These are phyloP conservation scores for Naganishia friedmannii DNA, from an alignment of 768 basidiomycete genomes.

Conservation along the genomic window DNA sequence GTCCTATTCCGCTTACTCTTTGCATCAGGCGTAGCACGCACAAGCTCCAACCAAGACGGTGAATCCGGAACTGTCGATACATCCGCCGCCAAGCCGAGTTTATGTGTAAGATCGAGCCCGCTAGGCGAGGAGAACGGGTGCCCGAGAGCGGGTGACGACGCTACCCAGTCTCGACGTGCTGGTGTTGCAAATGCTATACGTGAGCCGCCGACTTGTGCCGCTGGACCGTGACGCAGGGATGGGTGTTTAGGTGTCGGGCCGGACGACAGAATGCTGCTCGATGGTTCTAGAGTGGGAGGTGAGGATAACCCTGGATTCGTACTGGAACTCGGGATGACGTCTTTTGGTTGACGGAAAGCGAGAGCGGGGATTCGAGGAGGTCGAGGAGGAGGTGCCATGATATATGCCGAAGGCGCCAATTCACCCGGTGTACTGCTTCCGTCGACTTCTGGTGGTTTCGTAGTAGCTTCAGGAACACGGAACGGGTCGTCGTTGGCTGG, in stretches of 20 bases:
- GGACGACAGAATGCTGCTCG: background rate
- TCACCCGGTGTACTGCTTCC: conserved; percentile 12
- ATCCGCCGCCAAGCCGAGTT: conserved; percentile 31
- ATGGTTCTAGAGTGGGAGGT: conserved; percentile 6
- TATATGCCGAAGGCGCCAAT: conserved; percentile 9
- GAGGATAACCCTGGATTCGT: conserved; percentile 21
- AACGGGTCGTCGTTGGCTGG: conserved; percentile 7
- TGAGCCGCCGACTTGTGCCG: background rate
- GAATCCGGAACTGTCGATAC: conserved; percentile 28
- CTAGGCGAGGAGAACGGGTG: conserved; percentile 31
- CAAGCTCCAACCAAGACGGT: conserved; percentile 32
- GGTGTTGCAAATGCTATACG: conserved; percentile 22
- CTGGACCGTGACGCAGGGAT: conserved; percentile 4
- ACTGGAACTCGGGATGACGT: conserved; percentile 18
- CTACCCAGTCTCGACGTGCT: conserved; percentile 20
- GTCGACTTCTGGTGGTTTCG: background rate
- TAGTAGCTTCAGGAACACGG: background rate
- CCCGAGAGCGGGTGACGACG: conserved; percentile 22
- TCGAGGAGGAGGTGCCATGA: conserved; percentile 16
- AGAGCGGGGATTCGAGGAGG: background rate
- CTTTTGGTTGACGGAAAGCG: conserved; percentile 17
- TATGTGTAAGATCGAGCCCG: conserved; percentile 31
- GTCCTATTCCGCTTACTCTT: conserved; percentile 15
- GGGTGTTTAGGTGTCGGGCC: conserved; percentile 19
- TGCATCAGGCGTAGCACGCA: conserved; percentile 28